phyloP scores from a whole-genome alignment of 2,329 filamentous ascomycete genomes.

The Periglandula ipomoeae region DNA sequence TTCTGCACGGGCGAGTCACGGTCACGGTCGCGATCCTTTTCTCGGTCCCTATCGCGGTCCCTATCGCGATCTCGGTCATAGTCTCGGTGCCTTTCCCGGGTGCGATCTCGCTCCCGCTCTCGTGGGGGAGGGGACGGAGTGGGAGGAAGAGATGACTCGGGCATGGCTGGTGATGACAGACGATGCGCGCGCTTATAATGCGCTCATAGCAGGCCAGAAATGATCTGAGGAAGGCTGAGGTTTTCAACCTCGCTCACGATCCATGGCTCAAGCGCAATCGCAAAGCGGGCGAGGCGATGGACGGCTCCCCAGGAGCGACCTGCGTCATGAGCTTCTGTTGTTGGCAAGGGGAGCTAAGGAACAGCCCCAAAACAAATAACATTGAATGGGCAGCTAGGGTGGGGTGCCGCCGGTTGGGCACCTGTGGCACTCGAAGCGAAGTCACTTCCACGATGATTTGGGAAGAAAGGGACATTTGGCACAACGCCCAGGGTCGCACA shows the following conservation, averaged over 20 bases:
- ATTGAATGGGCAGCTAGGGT: background rate
- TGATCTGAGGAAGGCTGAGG: background rate
- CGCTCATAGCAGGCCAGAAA: conserved; percentile 1
- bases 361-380: background rate
- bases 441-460: background rate
- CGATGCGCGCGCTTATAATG: background rate
- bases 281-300: conserved; percentile 1
- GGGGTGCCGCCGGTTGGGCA: background rate
- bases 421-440: background rate
- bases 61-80: conserved; percentile 6
- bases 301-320: background rate
- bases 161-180: conserved; percentile 4
- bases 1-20: conserved; percentile 18
- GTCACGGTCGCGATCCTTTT: conserved; percentile 16
- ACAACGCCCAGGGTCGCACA: background rate
- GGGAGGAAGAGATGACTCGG: conserved; percentile 4
- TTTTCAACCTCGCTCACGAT: background rate
- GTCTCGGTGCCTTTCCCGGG: background rate
- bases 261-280: conserved; percentile 4
- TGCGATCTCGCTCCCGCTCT: conserved; percentile 4
- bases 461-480: background rate
- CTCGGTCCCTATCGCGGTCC: conserved; percentile 7
- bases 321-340: conserved; percentile 6
- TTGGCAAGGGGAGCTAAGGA: conserved; percentile 1
- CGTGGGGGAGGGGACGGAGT: conserved; percentile 2